phyloP scores from a whole-genome alignment of 2,329 filamentous ascomycete species.

The Colletotrichum spaethianum region DNA sequence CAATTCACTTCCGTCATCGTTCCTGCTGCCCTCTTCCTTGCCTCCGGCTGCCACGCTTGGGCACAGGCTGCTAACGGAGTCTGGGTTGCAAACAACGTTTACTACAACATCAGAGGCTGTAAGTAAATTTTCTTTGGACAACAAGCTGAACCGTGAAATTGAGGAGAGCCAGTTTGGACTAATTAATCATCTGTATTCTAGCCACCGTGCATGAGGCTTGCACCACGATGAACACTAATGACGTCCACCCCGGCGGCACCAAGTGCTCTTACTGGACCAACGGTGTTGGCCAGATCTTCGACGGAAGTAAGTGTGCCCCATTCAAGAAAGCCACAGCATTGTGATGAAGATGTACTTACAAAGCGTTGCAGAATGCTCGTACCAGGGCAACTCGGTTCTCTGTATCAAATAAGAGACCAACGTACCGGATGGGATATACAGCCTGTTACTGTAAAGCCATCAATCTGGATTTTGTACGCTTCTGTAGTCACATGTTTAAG shows the following conservation, averaged over 20 bases:
- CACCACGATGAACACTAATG: conserved; percentile 24
- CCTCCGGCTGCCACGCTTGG: conserved; percentile 20
- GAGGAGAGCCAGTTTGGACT: neutral
- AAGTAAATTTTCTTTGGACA: neutral
- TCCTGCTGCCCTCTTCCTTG: conserved; percentile 11
- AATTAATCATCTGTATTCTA: neutral
- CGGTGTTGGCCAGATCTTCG: neutral
- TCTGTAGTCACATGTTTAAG: too few relatives aligned
- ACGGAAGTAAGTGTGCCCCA: conserved; percentile 17
- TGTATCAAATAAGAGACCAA: too few relatives aligned
- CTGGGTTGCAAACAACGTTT: conserved; percentile 21
- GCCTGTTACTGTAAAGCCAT: too few relatives aligned
- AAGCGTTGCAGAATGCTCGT: too few relatives aligned
- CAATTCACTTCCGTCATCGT: conserved; percentile 4
- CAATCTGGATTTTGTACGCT: too few relatives aligned
- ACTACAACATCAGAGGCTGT: conserved; percentile 12
- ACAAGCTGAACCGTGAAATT: neutral
- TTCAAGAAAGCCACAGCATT: too few relatives aligned
- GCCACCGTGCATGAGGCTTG: conserved; percentile 25
- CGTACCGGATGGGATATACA: too few relatives aligned
- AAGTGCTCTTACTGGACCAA: conserved; percentile 24
- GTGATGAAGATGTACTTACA: too few relatives aligned
- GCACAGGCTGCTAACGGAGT: conserved; percentile 10
- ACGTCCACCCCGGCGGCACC: neutral
- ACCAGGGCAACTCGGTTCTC: too few relatives aligned